phyloP scores from a whole-genome alignment of 176 grass and related monocot genomes.

The Zea luxurians region DNA sequence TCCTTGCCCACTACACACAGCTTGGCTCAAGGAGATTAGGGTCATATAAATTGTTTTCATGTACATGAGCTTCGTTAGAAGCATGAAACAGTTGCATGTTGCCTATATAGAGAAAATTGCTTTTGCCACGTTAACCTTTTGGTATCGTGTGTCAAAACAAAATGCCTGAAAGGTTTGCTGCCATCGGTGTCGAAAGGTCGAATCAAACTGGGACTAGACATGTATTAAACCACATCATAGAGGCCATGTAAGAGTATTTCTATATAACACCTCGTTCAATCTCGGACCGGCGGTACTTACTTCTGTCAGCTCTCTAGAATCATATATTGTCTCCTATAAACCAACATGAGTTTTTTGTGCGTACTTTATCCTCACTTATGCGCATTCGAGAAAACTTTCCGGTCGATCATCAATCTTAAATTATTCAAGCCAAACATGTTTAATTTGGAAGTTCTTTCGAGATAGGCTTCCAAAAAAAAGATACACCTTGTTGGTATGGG shows the following conservation, averaged over 20 bases:
- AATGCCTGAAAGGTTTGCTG: background rate
- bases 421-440: no score
- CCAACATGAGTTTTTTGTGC: no score
- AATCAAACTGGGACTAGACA: background rate
- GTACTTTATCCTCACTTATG: no score
- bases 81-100: background rate
- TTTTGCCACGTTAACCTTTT: background rate
- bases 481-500: no score
- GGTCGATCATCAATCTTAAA: no score
- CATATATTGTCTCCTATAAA: no score
- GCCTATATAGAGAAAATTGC: slow-evolving; percentile 8
- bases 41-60: slow-evolving; percentile 52
- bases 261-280: no score
- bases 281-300: no score
- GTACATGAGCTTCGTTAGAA: background rate
- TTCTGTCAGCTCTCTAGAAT: no score
- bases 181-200: background rate
- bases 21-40: slow-evolving; percentile 98
- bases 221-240: background rate
- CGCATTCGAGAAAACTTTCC: no score
- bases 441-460: no score
- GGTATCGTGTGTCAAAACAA: background rate
- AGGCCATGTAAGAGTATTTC: background rate
- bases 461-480: no score
- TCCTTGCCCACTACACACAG: slow-evolving; percentile 86